phyloP scores from a whole-genome alignment of 108 stramenopile genomes.

The Phaeodactylum tricornutum region DNA sequence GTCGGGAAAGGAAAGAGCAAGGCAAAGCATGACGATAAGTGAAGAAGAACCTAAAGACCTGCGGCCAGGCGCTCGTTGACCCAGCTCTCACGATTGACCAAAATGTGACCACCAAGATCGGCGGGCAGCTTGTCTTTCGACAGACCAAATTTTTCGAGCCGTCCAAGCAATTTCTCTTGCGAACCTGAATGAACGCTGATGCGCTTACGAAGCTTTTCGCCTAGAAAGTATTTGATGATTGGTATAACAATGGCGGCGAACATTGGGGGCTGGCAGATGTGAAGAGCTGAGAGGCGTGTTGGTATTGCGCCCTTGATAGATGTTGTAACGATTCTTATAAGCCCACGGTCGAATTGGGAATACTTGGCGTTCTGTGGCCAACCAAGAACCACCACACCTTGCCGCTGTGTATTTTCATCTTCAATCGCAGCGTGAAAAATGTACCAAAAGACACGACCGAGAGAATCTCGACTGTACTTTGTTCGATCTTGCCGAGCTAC shows the following conservation, averaged over 20 bases:
- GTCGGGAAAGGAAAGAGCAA: too few species aligned
- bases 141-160: conserved; percentile 31
- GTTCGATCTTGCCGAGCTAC: conserved; percentile 26
- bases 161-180: conserved; percentile 30
- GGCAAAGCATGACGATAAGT: too few species aligned
- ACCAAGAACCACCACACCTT: conserved; percentile 33
- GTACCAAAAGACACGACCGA: conserved; percentile 41
- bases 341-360: conserved; percentile 28
- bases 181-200: conserved; percentile 32
- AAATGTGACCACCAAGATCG: conserved; percentile 36
- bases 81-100: conserved; percentile 23
- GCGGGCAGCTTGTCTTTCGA: conserved; percentile 22
- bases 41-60: too few species aligned
- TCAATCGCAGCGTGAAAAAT: conserved; percentile 24
- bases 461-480: conserved; percentile 28
- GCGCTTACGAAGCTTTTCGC: conserved; percentile 34
- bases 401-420: conserved; percentile 23
- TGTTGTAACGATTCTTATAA: conserved; percentile 20
- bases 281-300: conserved; percentile 31
- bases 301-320: conserved; percentile 40
- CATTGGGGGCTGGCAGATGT: conserved; percentile 46
- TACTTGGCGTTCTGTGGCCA: conserved; percentile 19
- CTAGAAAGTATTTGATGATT: conserved; percentile 36
- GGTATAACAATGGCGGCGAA: conserved; percentile 41
- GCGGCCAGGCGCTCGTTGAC: neutral